Evolutionary conservation across 1,284 basidiomycete species (phyloP), one percentile per base, ranked within the genome.

Genomic region (Ganoderma meredithae): DNA sequence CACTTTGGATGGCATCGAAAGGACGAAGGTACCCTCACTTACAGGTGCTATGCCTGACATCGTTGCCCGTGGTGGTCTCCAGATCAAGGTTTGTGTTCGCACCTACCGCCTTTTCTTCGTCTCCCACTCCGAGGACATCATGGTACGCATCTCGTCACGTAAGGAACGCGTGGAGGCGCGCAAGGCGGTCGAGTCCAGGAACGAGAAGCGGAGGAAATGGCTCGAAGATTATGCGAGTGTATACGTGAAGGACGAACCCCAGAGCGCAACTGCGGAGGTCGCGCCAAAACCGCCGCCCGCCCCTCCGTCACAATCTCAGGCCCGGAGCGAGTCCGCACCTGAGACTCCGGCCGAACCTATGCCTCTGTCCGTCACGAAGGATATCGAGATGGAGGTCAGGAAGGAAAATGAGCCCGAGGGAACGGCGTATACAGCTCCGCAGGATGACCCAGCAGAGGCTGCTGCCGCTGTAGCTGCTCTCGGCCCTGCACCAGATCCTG

Each of bases 71-170:
- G 89, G 90, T 47, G 84, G 85, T 3, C 85, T 96, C 22, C 92
- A 95, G 77, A 92, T 96, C 77, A 92, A 93, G 73, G 88, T 97
- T 65, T 96, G 94, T 77, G 86, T 95, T 44, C 89, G 93, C 63
- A 96, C 93, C 33, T 96, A 96, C 77, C 86, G 92, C 36, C 82
- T 96, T 65, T 96, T 97, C 82, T 96, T 91, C 76, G 93, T 94
- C 15, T 85, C 93, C 0, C 79, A 83, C 25, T 89, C 90, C 47
- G 93, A 93, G 73, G 93, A 94, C 71, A 85, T 87, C 72, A 81
- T 92, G 67, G 86, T 86, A 75, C 77, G 83, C 62, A 77, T 72
- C 68, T 67, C 80, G 27, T 75, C 75, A 4, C 75, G 75, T 43
- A 80, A 81, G 10, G 85, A 86, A 60, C 63, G 65, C 31, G 74